These are phyloP conservation scores for Nakazawaea wyomingensis DNA, from an alignment of 805 yeast genomes.

Conservation along the genomic window DNA sequence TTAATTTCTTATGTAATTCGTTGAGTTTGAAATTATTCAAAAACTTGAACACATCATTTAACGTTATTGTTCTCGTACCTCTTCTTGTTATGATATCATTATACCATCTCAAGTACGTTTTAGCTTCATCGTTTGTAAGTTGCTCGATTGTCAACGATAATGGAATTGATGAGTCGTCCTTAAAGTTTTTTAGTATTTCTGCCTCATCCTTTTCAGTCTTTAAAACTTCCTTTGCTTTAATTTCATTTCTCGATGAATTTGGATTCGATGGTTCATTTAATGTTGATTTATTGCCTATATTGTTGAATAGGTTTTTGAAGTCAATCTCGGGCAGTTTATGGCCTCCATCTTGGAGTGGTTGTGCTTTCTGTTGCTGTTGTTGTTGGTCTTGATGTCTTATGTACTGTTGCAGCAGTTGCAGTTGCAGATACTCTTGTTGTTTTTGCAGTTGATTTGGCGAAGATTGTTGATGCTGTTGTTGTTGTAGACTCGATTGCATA, in stretches of 20 bases:
- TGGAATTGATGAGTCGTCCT: slow-evolving; percentile 44
- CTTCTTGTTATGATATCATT: slow-evolving; percentile 74
- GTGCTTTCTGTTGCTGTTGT: neutral
- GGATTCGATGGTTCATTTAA: neutral
- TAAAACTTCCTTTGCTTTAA: neutral
- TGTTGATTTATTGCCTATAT: neutral
- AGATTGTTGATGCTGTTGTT: slow-evolving; percentile 9
- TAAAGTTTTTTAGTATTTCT: slow-evolving; percentile 4
- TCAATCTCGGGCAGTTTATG: slow-evolving; percentile 8
- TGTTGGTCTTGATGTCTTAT: neutral
- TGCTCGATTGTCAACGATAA: slow-evolving; percentile 62
- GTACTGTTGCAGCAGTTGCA: neutral
- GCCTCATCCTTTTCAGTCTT: neutral
- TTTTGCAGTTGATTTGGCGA: slow-evolving; percentile 2
- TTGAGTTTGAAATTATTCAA: slow-evolving; percentile 70
- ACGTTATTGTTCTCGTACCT: slow-evolving; percentile 56
- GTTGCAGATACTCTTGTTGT: neutral
- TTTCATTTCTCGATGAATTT: neutral
- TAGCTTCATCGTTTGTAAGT: slow-evolving; percentile 69
- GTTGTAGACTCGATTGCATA: slow-evolving; percentile 9
- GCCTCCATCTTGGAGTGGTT: neutral
- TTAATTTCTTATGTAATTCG: slow-evolving; percentile 41
- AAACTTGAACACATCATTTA: slow-evolving; percentile 76
- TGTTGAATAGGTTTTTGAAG: slow-evolving; percentile 9
- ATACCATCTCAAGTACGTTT: slow-evolving; percentile 91